Evolutionary conservation across 2,329 filamentous ascomycete species (phyloP).

Genomic region (Zalaria sp.): DNA sequence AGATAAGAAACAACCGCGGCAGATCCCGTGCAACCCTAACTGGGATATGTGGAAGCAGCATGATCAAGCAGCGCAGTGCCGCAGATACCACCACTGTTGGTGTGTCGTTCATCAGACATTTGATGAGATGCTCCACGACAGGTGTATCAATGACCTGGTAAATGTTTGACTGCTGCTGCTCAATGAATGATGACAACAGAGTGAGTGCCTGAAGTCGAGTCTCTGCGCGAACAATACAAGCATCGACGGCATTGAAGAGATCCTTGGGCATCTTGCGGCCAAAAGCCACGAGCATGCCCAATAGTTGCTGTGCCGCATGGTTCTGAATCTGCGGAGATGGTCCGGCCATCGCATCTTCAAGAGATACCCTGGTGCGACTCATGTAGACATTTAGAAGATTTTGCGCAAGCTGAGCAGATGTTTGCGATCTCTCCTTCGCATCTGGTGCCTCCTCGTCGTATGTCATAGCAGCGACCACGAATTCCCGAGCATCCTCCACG

Average conservation of each 20-base stretch:
- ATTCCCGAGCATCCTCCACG: slow-evolving; percentile 50
- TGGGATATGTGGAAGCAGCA: slow-evolving; percentile 72
- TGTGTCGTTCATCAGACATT: slow-evolving; percentile 62
- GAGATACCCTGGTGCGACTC: slow-evolving; percentile 23
- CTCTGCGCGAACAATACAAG: slow-evolving; percentile 49
- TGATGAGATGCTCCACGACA: slow-evolving; percentile 56
- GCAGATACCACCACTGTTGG: slow-evolving; percentile 65
- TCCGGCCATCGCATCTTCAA: slow-evolving; percentile 14
- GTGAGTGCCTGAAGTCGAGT: slow-evolving; percentile 50
- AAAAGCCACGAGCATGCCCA: slow-evolving; percentile 38
- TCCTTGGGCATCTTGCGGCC: slow-evolving; percentile 60
- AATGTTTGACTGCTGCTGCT: slow-evolving; percentile 65
- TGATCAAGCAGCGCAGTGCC: slow-evolving; percentile 60
- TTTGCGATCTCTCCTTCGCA: slow-evolving; percentile 26
- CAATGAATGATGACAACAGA: slow-evolving; percentile 59
- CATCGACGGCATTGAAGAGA: slow-evolving; percentile 51
- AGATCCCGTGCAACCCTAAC: slow-evolving; percentile 54
- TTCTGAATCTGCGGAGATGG: slow-evolving; percentile 18
- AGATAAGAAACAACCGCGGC: slow-evolving; percentile 66
- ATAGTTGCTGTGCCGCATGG: slow-evolving; percentile 32
- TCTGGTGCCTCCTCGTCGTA: slow-evolving; percentile 46
- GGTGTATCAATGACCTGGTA: slow-evolving; percentile 59
- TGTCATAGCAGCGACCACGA: slow-evolving; percentile 49
- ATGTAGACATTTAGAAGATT: slow-evolving; percentile 34
- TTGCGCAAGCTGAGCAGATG: slow-evolving; percentile 39